Base-by-base conservation (phyloP, 106 monocot genomes). In the Agapanthus africanus region DNA sequence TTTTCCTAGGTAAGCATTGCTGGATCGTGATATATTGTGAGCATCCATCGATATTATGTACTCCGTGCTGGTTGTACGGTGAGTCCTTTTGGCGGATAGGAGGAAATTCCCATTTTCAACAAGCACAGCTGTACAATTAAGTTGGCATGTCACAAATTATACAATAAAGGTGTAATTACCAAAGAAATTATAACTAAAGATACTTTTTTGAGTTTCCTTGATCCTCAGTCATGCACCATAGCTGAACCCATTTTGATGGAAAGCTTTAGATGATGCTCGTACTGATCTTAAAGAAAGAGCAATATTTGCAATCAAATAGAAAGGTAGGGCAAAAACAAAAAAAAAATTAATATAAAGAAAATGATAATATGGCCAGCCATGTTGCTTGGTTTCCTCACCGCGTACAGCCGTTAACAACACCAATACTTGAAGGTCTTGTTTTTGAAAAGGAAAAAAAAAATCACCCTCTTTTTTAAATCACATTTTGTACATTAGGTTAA, bases 41-140 rank as follows among this genome's bases (percentile, higher is more conserved):
- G 85, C 67, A 49, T 80, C 71, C 74, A 74, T 78, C 2, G 78
- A 82, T 30, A 82, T 82, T 40, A 78, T 54, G 42, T 82, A 82
- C 54, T 82, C 78, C 1, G 82, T 82, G 49, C 59, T 77, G 22
- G 82, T 82, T 60, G 82, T 61, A 40, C 78, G 71, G 15, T 85
- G 77, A 65, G 26, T 76, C 47, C 83, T 79, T 68, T 80, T 85
- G 21, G 85, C 90, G 13, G 85, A 80, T 1, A 90, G 66, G 31
- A 90, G 82, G 62, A 89, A 89, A 75, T 89, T 89, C 25, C 89
- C 89, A 44, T 82, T 85, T 23, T 89, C 89, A 39, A 78, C 79
- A 70, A 82, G 74, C 59, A 83, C 71, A 49, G 82, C 84, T 82
- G 68, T 40, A 68, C 40, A 16, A 66, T 66, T 28, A 15, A 44